Evolutionary conservation across 306 rosid genomes (phyloP).

Genomic region (Acacia acuminata): DNA sequence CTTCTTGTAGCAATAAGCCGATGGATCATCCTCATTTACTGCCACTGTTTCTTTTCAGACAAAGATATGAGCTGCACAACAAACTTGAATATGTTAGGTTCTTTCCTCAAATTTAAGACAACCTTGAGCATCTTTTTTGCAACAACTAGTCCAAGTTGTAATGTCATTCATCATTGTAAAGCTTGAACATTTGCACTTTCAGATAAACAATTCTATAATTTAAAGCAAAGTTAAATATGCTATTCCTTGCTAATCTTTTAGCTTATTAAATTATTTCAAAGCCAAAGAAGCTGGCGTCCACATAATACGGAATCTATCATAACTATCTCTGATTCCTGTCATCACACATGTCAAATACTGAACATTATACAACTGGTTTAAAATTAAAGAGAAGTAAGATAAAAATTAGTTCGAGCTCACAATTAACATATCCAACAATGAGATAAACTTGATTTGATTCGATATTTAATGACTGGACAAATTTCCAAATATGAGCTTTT

Average conservation of each 20-base stretch:
- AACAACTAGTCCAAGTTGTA: not conserved
- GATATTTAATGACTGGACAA: not conserved
- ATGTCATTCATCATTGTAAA: not conserved
- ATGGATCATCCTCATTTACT: conserved; percentile 8
- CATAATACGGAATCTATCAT: not conserved
- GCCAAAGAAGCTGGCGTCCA: conserved; percentile 14
- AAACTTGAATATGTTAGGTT: conserved; percentile 36
- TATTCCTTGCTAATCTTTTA: not conserved
- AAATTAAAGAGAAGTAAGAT: not conserved
- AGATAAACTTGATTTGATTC: not conserved
- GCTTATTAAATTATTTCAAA: not conserved
- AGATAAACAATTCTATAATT: not conserved
- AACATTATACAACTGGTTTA: not conserved
- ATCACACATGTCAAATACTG: not conserved
- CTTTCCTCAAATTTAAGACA: not conserved
- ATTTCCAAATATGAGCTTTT: not conserved
- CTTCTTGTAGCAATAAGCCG: not conserved
- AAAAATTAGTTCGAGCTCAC: not conserved
- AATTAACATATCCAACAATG: not conserved
- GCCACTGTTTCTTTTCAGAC: conserved; percentile 77
- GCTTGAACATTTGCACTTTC: not conserved
- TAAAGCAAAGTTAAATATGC: not conserved
- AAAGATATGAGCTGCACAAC: conserved; percentile 74
- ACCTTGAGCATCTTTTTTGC: not conserved
- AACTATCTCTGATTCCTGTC: not conserved